These are phyloP conservation scores for Fusarium tanahbumbuense DNA, from an alignment of 2,329 filamentous ascomycete species.

Conservation along the genomic window DNA sequence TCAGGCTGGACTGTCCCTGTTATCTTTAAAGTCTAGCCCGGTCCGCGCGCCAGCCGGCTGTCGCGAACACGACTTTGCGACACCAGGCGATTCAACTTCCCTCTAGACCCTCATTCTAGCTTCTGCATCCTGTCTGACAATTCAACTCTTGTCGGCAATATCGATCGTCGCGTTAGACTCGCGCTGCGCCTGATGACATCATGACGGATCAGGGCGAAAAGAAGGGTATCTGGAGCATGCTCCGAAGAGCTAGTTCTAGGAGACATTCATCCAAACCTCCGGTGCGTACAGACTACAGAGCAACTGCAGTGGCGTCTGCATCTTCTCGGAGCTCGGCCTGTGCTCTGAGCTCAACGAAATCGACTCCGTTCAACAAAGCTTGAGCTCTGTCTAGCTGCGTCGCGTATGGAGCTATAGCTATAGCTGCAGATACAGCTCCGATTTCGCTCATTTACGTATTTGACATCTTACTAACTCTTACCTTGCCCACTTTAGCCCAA, in stretches of 20 bases:
- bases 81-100: conserved; percentile 4
- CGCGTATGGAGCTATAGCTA: conserved; percentile 26
- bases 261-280: conserved; percentile 38
- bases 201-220: conserved; percentile 53
- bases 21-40: conserved; percentile 19
- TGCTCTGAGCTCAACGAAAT: background rate
- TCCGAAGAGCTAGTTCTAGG: conserved; percentile 60
- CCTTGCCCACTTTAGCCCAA: conserved; percentile 15
- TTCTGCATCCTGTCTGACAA: conserved; percentile 9
- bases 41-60: conserved; percentile 25
- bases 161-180: conserved; percentile 29
- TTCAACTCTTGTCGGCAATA: background rate
- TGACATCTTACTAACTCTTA: conserved; percentile 18
- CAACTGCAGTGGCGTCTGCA: background rate
- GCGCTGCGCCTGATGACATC: conserved; percentile 39
- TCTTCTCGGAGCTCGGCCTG: background rate
- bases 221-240: conserved; percentile 62
- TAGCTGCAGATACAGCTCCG: conserved; percentile 27
- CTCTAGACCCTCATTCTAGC: background rate
- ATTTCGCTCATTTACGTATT: conserved; percentile 16
- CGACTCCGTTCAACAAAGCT: conserved; percentile 13
- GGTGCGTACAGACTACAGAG: conserved; percentile 37
- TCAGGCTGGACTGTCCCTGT: conserved; percentile 4
- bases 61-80: conserved; percentile 36
- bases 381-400: conserved; percentile 13